These are phyloP conservation scores for Fusarium nanum DNA, from an alignment of 2,329 filamentous ascomycete genomes.

Conservation along the genomic window DNA sequence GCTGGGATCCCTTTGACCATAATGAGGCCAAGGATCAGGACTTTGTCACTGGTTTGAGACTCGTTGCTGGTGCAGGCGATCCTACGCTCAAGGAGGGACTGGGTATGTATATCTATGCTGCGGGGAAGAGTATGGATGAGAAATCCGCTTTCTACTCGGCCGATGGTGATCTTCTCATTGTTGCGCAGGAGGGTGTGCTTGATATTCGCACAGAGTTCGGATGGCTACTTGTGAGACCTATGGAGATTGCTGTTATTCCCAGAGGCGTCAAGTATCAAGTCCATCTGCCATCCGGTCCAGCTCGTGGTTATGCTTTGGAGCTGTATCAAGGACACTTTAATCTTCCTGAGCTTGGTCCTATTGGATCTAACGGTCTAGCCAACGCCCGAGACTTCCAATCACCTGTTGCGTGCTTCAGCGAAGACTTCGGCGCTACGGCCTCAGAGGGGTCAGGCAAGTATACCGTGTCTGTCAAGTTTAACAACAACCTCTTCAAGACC, in stretches of 20 bases:
- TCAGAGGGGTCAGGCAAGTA: constrained; percentile 53
- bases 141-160: constrained; percentile 85
- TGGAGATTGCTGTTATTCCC: constrained; percentile 82
- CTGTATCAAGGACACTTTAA: constrained; percentile 78
- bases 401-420: constrained; percentile 75
- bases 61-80: constrained; percentile 84
- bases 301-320: constrained; percentile 80
- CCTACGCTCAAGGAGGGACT: constrained; percentile 81
- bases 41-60: constrained; percentile 70
- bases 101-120: constrained; percentile 84
- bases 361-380: constrained; percentile 79
- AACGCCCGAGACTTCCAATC: constrained; percentile 81
- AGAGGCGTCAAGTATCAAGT: constrained; percentile 81
- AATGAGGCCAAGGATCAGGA: constrained; percentile 64
- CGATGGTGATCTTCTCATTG: constrained; percentile 82
- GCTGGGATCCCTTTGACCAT: constrained; percentile 85
- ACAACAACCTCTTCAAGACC: constrained; percentile 73
- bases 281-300: constrained; percentile 69
- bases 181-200: constrained; percentile 78
- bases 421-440: constrained; percentile 62
- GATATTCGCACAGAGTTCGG: constrained; percentile 85
- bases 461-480: constrained; percentile 73
- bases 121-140: constrained; percentile 80
- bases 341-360: constrained; percentile 78
- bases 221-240: constrained; percentile 77